phyloP scores from a whole-genome alignment of 495 filamentous ascomycete genomes.

The Extremus antarcticus region DNA sequence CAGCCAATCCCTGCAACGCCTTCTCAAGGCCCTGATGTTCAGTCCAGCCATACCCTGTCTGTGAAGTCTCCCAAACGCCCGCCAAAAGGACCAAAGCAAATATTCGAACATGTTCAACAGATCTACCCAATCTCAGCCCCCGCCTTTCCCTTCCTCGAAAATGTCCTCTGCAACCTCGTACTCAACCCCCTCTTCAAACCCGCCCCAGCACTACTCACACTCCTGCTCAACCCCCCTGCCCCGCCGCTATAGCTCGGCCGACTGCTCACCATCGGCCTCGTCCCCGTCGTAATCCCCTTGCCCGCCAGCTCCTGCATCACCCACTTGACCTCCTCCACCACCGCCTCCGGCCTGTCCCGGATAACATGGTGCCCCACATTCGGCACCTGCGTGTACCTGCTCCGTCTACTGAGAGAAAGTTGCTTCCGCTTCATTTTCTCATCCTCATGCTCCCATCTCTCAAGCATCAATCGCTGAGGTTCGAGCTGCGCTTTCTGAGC shows the following conservation, averaged over 20 bases:
- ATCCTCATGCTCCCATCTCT: conserved; percentile 32
- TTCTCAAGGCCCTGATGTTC: too few species aligned
- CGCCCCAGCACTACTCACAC: conserved; percentile 2
- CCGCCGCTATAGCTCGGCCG: not conserved
- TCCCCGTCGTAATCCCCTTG: not conserved
- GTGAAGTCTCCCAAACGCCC: too few species aligned
- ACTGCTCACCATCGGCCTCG: not conserved
- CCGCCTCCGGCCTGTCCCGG: conserved; percentile 36
- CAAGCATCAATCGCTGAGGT: conserved; percentile 22
- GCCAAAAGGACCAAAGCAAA: not conserved
- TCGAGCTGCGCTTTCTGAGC: conserved; percentile 15
- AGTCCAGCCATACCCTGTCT: too few species aligned
- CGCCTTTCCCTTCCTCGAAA: not conserved
- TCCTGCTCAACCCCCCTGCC: not conserved
- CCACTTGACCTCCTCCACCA: conserved; percentile 39
- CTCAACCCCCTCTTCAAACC: conserved; percentile 3
- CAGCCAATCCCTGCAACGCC: not conserved
- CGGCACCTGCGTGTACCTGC: conserved; percentile 31
- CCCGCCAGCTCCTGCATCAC: conserved; percentile 23
- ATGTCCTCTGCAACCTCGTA: conserved; percentile 1
- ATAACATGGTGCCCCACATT: conserved; percentile 41
- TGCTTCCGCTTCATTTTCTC: conserved; percentile 36
- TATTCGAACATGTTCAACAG: not conserved
- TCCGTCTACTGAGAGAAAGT: conserved; percentile 31
- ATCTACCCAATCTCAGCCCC: not conserved